Base-by-base conservation (phyloP, 176 grass and related monocot genomes). In the Cocos nucifera region DNA sequence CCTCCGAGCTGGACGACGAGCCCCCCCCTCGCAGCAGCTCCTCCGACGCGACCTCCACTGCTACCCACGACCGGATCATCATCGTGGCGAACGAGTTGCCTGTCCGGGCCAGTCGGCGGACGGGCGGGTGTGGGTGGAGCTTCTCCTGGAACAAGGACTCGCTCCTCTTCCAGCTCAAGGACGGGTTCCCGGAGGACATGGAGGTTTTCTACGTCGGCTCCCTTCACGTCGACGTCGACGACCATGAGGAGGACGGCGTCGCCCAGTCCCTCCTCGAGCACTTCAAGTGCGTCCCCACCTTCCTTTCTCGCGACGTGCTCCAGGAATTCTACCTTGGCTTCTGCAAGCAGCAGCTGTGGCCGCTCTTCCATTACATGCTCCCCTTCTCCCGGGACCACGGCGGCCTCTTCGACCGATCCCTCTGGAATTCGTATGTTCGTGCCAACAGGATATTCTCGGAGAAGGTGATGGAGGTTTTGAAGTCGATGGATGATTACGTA, bases 191-290 rank as follows among this genome's bases (percentile, higher is more conserved):
- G 14, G 80, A 79, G 1, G 85, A 88, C 63, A 88, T 88, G 85
- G 85, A 88, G 80, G 85, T 88, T 17, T 71, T 83, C 68, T 88
- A 83, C 79, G 76, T 88, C 49, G 85, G 85, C 63, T 88, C 85
- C 50, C 85, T 88, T 59, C 50, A 28, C 29, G 80, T 74, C 51
- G 77, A 88, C 73, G 85, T 88, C 19, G 76, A 74, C 17, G 0
- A 30, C 19, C 59, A 25, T 3, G 85, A 88, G 44, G 76, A 88
- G 68, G 80, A 88, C 59, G 80, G 80, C 44, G 85, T 88, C 63
- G 73, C 85, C 16, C 77, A 83, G 76, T 19, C 77, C 15, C 80
- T 88, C 5, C 85, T 88, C 80, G 80, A 83, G 1, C 20, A 80
- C 0, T 88, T 88, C 80, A 81, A 74, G 50, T 80, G 80, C 77